Conservation (phyloP, 768 basidiomycete species). For the Boletus vinaceobasis region DNA sequence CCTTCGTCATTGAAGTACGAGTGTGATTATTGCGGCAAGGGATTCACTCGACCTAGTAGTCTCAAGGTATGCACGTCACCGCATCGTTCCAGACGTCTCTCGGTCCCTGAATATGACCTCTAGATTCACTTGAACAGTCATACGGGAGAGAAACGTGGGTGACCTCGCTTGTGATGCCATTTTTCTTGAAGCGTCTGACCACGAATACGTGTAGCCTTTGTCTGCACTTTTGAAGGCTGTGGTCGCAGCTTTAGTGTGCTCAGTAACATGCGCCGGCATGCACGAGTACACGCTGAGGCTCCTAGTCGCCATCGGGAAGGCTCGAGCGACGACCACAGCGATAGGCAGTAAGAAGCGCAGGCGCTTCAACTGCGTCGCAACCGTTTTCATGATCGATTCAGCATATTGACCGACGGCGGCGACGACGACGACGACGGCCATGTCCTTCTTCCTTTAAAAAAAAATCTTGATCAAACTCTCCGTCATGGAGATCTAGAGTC, state of each 20-base stretch:
- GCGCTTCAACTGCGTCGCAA: constrained; percentile 7
- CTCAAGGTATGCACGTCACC: constrained; percentile 52
- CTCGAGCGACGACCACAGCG: constrained; percentile 46
- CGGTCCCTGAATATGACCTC: constrained; percentile 9
- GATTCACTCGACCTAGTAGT: constrained; percentile 80
- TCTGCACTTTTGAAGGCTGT: constrained; percentile 71
- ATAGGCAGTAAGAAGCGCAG: constrained; percentile 28
- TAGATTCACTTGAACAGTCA: constrained; percentile 85
- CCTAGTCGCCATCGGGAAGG: constrained; percentile 35
- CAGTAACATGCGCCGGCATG: constrained; percentile 86
- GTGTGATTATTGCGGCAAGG: constrained; percentile 75
- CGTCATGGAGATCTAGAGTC: background rate
- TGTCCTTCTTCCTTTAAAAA: background rate
- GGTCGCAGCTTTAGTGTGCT: constrained; percentile 82
- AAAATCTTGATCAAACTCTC: background rate
- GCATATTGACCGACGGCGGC: background rate
- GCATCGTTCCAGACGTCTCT: background rate
- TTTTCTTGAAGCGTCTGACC: constrained; percentile 14
- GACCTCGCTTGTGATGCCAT: background rate
- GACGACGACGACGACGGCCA: constrained; percentile 1
- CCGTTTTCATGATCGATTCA: constrained; percentile 8
- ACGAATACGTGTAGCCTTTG: constrained; percentile 50
- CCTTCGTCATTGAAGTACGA: constrained; percentile 59
- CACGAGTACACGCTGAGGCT: constrained; percentile 59
- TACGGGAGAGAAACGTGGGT: constrained; percentile 81